Evolutionary conservation across 805 yeast genomes (phyloP), one percentile per base, ranked within the genome.

Genomic region (Dipodascus geniculatus): DNA sequence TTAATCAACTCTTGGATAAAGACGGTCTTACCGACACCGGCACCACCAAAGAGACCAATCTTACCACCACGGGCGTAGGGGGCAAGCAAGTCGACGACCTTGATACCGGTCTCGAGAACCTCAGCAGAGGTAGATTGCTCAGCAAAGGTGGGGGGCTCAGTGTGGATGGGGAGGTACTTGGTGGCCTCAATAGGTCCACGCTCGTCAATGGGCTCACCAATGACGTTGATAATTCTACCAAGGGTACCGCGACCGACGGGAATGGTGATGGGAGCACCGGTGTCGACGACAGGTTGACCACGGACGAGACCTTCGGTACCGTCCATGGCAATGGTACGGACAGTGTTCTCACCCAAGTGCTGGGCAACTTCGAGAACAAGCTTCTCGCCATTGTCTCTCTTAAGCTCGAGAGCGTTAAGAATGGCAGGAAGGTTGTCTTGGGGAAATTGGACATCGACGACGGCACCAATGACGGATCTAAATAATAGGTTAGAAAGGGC

Each of bases 1-100:
- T 93, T 91, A 77, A 91, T 91, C 80, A 91, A 83, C 81, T 91
- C 99, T 82, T 91, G 99, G 79, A 91, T 91, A 80, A 91, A 91
- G 62, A 91, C 99, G 76, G 99, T 91, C 80, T 91, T 91, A 80
- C 99, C 99, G 87, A 91, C 99, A 91, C 99, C 99, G 76, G 99
- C 99, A 91, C 99, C 99, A 82, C 99, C 99, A 86, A 91, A 91
- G 72, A 91, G 83, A 85, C 99, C 99, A 88, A 91, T 91, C 85
- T 91, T 91, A 87, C 99, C 99, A 87, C 99, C 99, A 87, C 97
- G 89, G 73, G 98, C 98, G 81, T 91, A 91, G 67, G 99, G 99
- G 67, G 99, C 98, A 65, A 91, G 83, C 72, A 91, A 81, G 75
- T 91, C 99, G 79, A 91, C 99, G 76, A 91, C 99, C 83, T 91